Percentiles rank a stretch among this genome's conserved stretches.
Conservation (phyloP, 192 early-diverging fungal species). For the Coemansia sp. region DNA sequence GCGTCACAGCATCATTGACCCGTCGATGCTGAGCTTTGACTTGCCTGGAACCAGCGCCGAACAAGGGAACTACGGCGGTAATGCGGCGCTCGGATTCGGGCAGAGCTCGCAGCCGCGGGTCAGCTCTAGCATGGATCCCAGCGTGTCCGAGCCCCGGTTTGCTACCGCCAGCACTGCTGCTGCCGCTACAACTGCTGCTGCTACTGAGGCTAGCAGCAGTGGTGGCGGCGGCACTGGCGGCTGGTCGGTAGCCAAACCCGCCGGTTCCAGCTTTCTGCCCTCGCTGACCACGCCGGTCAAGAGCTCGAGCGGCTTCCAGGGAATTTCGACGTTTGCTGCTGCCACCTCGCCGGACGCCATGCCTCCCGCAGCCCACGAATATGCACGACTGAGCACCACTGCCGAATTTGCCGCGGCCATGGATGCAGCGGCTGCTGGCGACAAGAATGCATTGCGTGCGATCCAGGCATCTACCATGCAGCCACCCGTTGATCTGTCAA, state of each 20-base stretch:
- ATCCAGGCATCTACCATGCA: slow-evolving; percentile 36
- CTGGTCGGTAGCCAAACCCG: slow-evolving; percentile 40
- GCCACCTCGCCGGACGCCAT: background rate
- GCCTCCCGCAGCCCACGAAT: background rate
- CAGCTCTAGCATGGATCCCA: too few species aligned
- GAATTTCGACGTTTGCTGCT: slow-evolving; percentile 16
- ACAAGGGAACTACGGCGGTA: slow-evolving; percentile 14
- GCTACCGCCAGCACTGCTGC: too few species aligned
- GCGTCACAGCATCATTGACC: slow-evolving; percentile 52
- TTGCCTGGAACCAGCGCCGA: slow-evolving; percentile 14
- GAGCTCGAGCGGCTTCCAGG: background rate
- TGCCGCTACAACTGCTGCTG: background rate
- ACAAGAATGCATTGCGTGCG: slow-evolving; percentile 40
- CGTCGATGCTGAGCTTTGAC: slow-evolving; percentile 46
- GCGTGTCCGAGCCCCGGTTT: too few species aligned
- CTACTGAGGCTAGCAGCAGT: slow-evolving; percentile 1
- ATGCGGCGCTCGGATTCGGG: background rate
- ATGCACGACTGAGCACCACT: slow-evolving; percentile 25
- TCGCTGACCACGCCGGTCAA: background rate
- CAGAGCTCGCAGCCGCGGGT: background rate
- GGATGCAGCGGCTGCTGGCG: slow-evolving; percentile 41
- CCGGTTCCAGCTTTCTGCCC: slow-evolving; percentile 18
- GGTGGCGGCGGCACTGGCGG: slow-evolving; percentile 4
- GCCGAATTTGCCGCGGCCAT: slow-evolving; percentile 40
- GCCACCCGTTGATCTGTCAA: background rate